Base-by-base conservation (phyloP, 2,329 filamentous ascomycete species). In the Aspergillus sp. region DNA sequence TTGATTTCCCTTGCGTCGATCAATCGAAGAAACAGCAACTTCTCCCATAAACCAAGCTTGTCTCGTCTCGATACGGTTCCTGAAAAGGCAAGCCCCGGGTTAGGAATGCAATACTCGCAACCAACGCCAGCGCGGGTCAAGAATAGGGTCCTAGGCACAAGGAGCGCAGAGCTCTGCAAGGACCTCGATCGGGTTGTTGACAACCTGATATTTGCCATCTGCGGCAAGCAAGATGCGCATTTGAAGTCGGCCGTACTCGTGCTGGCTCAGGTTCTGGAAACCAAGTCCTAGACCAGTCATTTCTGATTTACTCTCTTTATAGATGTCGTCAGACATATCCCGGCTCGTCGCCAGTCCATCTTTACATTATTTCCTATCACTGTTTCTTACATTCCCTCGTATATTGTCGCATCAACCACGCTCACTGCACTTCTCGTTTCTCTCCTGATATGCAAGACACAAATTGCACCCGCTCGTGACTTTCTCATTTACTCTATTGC, bases 171-270 rank as follows among this genome's bases (percentile, higher is more conserved):
- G 11, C 69, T 77, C 14, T 67, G 67, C 14, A 65, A 64, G 31
- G 65, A 71, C 20, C 63, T 77, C 6, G 73, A 77, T 49, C 56
- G 63, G 29, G 75, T 76, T 24, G 65, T 76, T n/a, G 72, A 77
- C 42, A 71, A 75, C 18, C 57, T 77, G 3, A 58, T 77, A 0
- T 72, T 75, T 49, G 70, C 72, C 6, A 69, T 77, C 4, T 71
- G 69, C n/a, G 74, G 75, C 10, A 67, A 69, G 49, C 65, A 69
- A 2, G 74, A 77, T 31, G 69, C 69, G 46, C 73, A 66, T 1
- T 55, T 77, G n/a, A 77, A 75, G 64, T 68, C 74, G 2, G 71
- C 75, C 16, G 67, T 77, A 14, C 67, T 72, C 39, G 74, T 76
- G 20, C 60, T 77, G n/a, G 70, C 68, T 6, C 71, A 77, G 58